Evolutionary conservation across 345 rosid genomes (phyloP), one percentile per base, ranked within the genome.

Genomic region (Luvunga scandens): DNA sequence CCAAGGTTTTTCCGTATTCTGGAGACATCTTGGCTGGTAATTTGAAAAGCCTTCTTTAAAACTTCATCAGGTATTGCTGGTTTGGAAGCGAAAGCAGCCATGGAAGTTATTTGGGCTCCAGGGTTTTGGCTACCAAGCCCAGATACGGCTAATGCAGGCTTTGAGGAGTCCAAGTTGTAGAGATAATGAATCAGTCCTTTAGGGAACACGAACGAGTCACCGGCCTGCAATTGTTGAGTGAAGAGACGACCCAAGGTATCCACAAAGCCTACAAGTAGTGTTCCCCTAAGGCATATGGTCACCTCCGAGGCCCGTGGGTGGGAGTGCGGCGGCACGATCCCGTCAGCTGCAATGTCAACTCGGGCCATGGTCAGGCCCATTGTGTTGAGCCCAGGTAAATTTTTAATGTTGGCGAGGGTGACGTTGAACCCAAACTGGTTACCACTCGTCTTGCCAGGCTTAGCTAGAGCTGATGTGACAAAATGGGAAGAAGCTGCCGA

Each of bases 301-400:
- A 94, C 93, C 74, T 91, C 93, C 0, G 97, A 91, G 88, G 97
- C 95, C 74, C 94, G 88, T 21, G 97, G 94, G 82, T 92, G 97
- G 31, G 67, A 78, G 74, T 90, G 98, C 42, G 86, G 90, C 2
- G 91, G 92, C 25, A 87, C 85, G 0, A 87, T 42, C 12, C 92
- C 98, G 0, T 84, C 61, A 0, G 77, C 72, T 0, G 71, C 88
- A 0, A 92, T 61, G 84, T 91, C 97, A 0, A 88, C 31, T 0
- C 92, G 86, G 78, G 84, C 93, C 94, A 90, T 81, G 75, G 86
- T 60, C 21, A 91, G 88, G 86, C 97, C 97, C 93, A 87, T 75
- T n/a, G 95, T 91, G 83, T 93, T 94, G 36, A 89, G 69, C 68
- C 95, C 97, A 0, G 97, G 95, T 65, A 93, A 81, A 38, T 91